Percentiles rank a stretch among this genome's conserved stretches.
Evolutionary conservation across 495 filamentous ascomycete genomes (phyloP).

Genomic region (Trichocladium uniseriatum): DNA sequence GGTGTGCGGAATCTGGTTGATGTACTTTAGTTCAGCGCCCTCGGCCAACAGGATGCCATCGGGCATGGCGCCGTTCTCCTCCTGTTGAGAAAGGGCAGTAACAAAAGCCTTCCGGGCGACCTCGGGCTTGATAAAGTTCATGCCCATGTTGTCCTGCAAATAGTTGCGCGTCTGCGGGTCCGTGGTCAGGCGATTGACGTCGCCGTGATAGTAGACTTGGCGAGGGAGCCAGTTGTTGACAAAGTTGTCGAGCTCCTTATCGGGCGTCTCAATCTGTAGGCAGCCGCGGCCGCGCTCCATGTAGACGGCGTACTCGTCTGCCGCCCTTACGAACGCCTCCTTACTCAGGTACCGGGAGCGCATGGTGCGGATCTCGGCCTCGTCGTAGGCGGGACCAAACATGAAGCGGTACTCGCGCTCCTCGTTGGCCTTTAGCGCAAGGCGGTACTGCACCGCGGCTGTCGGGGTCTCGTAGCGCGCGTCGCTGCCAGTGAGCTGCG

Average conservation of each 20-base stretch:
- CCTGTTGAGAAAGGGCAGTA: conserved; percentile 43
- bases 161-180: conserved; percentile 52
- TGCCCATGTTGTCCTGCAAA: conserved; percentile 52
- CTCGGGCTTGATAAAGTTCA: conserved; percentile 47
- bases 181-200: conserved; percentile 49
- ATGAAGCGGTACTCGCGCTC: conserved; percentile 43
- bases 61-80: conserved; percentile 46
- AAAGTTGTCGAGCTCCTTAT: conserved; percentile 48
- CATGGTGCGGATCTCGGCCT: conserved; percentile 41
- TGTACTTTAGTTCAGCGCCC: conserved; percentile 50
- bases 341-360: conserved; percentile 41
- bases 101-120: conserved; percentile 41
- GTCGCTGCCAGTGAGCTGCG: conserved; percentile 34
- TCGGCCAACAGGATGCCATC: conserved; percentile 46
- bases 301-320: conserved; percentile 39
- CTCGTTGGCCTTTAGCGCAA: conserved; percentile 31
- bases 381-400: conserved; percentile 45
- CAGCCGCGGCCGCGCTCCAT: conserved; percentile 42
- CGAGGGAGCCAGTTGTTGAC: conserved; percentile 51
- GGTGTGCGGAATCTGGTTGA: conserved; percentile 50
- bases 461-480: conserved; percentile 48
- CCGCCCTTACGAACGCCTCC: conserved; percentile 35
- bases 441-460: conserved; percentile 45
- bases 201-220: conserved; percentile 49
- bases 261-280: conserved; percentile 44